Evolutionary conservation across 2,329 filamentous ascomycete genomes (phyloP).

Genomic region (Scedosporium minutisporum): DNA sequence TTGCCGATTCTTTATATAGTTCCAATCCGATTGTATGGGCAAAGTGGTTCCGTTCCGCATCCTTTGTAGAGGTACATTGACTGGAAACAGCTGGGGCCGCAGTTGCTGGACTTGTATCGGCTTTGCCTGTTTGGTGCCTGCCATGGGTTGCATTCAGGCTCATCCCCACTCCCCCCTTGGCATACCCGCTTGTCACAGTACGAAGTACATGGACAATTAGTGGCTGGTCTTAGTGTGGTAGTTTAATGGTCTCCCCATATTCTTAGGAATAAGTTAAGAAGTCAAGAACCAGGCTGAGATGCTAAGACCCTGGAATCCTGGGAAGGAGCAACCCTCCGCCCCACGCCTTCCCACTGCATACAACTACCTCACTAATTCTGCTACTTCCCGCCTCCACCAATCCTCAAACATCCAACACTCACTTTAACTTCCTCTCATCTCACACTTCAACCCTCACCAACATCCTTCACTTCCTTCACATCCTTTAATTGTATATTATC

Average conservation of each 20-base stretch:
- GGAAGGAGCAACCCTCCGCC: background rate
- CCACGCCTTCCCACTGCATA: background rate
- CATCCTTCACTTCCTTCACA: background rate
- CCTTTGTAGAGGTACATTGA: too few relatives aligned
- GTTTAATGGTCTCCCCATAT: background rate
- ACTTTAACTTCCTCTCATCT: slow-evolving; percentile 3
- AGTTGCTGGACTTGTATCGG: too few relatives aligned
- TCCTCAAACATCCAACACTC: slow-evolving; percentile 2
- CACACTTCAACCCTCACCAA: background rate
- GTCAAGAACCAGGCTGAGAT: background rate
- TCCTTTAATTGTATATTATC: background rate
- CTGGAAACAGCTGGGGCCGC: too few relatives aligned
- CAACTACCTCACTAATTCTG: background rate
- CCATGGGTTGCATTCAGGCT: too few relatives aligned
- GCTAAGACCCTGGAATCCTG: background rate
- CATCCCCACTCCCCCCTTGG: too few relatives aligned
- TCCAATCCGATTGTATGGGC: too few relatives aligned
- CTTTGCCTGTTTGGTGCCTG: too few relatives aligned
- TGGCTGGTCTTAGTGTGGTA: too few relatives aligned
- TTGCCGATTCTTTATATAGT: too few relatives aligned
- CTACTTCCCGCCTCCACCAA: background rate
- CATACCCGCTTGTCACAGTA: too few relatives aligned
- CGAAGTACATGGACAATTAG: too few relatives aligned
- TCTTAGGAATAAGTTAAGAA: background rate
- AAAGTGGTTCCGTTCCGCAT: too few relatives aligned